phyloP scores from a whole-genome alignment of 1,139 yeast species.

The Blastobotrys proliferans region DNA sequence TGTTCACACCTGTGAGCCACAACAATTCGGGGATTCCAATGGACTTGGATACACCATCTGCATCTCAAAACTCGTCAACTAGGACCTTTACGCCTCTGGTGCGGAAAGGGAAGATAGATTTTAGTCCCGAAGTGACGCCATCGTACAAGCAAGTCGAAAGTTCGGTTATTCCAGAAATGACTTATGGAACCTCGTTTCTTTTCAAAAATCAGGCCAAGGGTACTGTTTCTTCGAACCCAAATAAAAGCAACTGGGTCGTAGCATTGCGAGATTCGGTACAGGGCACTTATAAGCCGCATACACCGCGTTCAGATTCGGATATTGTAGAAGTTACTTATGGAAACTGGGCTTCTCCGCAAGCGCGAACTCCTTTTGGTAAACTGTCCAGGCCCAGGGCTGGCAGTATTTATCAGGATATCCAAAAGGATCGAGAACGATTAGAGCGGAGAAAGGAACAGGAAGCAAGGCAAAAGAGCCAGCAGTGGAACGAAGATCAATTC shows the following conservation, averaged over 20 bases:
- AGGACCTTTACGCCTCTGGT: conserved; percentile 5
- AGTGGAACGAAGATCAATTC: conserved; percentile 10
- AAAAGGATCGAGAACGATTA: conserved; percentile 6
- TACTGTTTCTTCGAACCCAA: not conserved
- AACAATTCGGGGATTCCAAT: not conserved
- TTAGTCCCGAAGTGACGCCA: conserved; percentile 10
- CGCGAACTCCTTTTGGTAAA: conserved; percentile 4
- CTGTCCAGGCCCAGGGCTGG: not conserved
- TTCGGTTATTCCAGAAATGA: conserved; percentile 11
- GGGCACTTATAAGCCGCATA: conserved; percentile 4
- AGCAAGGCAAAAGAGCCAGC: conserved; percentile 10
- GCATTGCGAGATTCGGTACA: conserved; percentile 2
- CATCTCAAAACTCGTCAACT: conserved; percentile 1
- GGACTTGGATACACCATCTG: conserved; percentile 4
- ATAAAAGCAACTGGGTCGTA: not conserved
- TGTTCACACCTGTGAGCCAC: conserved; percentile 15
- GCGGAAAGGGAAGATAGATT: not conserved
- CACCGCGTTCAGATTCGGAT: not conserved
- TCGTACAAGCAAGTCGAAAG: not conserved
- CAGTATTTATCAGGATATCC: conserved; percentile 6
- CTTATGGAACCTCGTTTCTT: conserved; percentile 20
- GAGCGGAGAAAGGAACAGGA: conserved; percentile 11
- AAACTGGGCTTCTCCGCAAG: not conserved
- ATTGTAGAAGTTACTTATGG: not conserved
- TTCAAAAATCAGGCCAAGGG: conserved; percentile 7